phyloP scores from a whole-genome alignment of 495 filamentous ascomycete genomes.

The Cudoniella acicularis region DNA sequence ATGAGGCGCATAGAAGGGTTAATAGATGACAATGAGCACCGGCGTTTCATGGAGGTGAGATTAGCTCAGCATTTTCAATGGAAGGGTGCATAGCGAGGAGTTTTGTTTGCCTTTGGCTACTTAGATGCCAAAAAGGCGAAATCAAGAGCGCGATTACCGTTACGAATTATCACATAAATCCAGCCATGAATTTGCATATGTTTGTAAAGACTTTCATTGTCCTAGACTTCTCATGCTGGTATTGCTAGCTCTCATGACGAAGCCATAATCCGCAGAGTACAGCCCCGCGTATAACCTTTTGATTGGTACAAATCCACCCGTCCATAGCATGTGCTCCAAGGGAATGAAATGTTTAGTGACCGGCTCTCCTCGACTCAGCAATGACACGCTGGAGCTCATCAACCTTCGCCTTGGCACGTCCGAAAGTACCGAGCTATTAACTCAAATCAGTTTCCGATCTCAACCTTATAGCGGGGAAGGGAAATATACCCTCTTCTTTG shows the following conservation, averaged over 20 bases:
- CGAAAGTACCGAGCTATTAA: constrained; percentile 87
- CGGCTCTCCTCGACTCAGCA: constrained; percentile 84
- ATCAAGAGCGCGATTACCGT: neutral
- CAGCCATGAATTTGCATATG: too few relatives aligned
- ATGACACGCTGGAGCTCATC: constrained; percentile 97
- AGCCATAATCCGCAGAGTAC: too few relatives aligned
- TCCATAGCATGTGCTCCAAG: constrained; percentile 7
- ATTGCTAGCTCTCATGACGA: constrained; percentile 20
- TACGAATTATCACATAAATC: neutral
- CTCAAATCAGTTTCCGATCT: neutral
- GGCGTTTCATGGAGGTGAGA: too few relatives aligned
- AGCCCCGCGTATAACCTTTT: constrained; percentile 13
- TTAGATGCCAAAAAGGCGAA: neutral
- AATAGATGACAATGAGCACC: too few relatives aligned
- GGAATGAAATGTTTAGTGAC: constrained; percentile 23
- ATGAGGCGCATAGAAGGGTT: too few relatives aligned
- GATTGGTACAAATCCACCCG: constrained; percentile 21
- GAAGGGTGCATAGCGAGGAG: constrained; percentile 25
- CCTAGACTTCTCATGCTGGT: constrained; percentile 10
- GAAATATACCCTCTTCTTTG: constrained; percentile 88
- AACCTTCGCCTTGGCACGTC: constrained; percentile 97
- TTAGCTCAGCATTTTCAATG: constrained; percentile 9
- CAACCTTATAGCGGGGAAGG: neutral
- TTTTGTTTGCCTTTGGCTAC: constrained; percentile 3
- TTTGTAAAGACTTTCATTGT: constrained; percentile 18